Base-by-base conservation (phyloP, 192 early-diverging fungal genomes). In the Martensiomyces pterosporus region DNA sequence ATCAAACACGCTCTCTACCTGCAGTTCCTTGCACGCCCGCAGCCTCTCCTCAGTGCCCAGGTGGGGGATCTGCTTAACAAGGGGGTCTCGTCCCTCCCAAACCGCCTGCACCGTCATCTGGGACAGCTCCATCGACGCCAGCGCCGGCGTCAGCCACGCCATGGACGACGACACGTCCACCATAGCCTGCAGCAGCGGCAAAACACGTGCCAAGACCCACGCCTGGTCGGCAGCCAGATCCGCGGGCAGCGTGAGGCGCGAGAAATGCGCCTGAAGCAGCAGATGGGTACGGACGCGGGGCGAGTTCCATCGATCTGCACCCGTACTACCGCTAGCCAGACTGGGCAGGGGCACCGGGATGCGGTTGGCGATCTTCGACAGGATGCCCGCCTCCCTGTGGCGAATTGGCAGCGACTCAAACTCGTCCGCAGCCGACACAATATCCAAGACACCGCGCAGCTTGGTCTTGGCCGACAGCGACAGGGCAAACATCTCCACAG, bases 21-120 rank as follows among this genome's bases (percentile, higher is more conserved):
- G 42, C 43, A 52, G 18, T 14, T 34, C 21, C 19, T 26, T 22
- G 33, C 71, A 74, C 42, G n/a, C 3, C 10, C 7, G 45, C 29
- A 63, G 22, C 3, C 50, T 40, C 34, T 40, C 24, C 1, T 34
- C 26, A 8, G 24, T 9, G 16, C 79, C 82, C 58, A 99, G 75
- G 58, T 88, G 89, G 39, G 97, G 97, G 9, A 99, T 64, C 75
- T 99, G 97, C 46, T 87, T 85, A 32, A 74, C 64, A 43, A 99
- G 69, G 24, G 85, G 85, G 25, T 92, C 90, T 45, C 95, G 91
- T 13, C 81, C 78, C 64, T 98, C 89, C 97, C 94, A 98, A 39
- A 96, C 78, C 0, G 93, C 93, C 69, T 99, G 97, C 13, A 99
- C 93, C 24, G 68, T 73, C 94, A 98, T 98, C 73, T 99, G 97